Percentiles rank a stretch among this genome's conserved stretches.
phyloP scores from a whole-genome alignment of 768 basidiomycete genomes.

The Tremella mesenterica region DNA sequence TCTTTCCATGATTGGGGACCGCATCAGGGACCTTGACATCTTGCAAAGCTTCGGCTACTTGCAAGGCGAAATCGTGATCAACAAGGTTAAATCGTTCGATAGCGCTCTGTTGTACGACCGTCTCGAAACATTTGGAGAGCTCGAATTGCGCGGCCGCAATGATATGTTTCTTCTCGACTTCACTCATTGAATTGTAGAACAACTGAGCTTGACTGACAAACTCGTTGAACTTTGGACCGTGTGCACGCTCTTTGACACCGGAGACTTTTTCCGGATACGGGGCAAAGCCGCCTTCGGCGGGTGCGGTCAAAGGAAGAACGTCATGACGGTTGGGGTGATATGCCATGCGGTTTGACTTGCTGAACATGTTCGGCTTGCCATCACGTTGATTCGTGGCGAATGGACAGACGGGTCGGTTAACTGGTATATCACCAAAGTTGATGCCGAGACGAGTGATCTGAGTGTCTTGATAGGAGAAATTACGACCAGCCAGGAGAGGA shows the following conservation, averaged over 20 bases:
- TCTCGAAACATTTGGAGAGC: constrained; percentile 72
- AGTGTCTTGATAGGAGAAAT: constrained; percentile 68
- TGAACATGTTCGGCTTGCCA: constrained; percentile 43
- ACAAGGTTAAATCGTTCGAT: constrained; percentile 63
- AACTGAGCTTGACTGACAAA: constrained; percentile 67
- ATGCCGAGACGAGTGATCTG: constrained; percentile 66
- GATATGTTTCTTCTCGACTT: constrained; percentile 64
- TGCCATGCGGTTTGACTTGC: constrained; percentile 49
- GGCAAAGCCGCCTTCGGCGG: constrained; percentile 49
- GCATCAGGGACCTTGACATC: constrained; percentile 54
- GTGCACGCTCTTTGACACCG: constrained; percentile 52
- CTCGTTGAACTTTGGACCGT: constrained; percentile 57
- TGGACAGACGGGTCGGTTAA: constrained; percentile 52
- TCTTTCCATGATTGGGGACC: constrained; percentile 55
- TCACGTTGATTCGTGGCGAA: constrained; percentile 41
- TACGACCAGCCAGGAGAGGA: constrained; percentile 52
- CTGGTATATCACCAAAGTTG: constrained; percentile 63
- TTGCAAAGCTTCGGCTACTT: constrained; percentile 60
- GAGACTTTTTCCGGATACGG: constrained; percentile 41
- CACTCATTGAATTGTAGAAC: constrained; percentile 71
- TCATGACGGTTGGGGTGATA: constrained; percentile 74
- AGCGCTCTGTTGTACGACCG: constrained; percentile 59
- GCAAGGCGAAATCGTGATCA: constrained; percentile 62
- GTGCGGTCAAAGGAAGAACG: constrained; percentile 36
- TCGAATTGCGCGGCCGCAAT: constrained; percentile 68